These are phyloP conservation scores for Hawksworthiomyces lignivorus DNA, from an alignment of 2,329 filamentous ascomycete genomes.

Conservation along the genomic window DNA sequence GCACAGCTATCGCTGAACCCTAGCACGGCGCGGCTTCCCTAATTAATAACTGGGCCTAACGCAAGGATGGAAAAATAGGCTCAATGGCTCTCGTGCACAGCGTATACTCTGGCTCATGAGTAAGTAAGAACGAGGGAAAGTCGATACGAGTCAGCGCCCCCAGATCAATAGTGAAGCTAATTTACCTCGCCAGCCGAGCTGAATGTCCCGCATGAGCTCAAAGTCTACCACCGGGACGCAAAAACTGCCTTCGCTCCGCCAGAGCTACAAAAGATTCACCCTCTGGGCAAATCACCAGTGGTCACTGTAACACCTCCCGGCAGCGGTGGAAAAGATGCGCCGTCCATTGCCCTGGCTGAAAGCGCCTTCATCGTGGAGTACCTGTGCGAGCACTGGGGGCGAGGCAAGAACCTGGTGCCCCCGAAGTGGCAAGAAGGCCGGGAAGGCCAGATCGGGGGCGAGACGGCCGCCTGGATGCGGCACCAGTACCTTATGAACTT, in stretches of 20 bases:
- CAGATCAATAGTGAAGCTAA: too few species aligned
- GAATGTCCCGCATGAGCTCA: constrained; percentile 68
- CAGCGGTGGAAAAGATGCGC: constrained; percentile 11
- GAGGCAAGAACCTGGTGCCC: constrained; percentile 41
- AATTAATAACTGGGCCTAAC: too few species aligned
- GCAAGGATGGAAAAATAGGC: constrained; percentile 49
- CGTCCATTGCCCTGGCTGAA: constrained; percentile 65
- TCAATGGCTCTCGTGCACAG: constrained; percentile 74
- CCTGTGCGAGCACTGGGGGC: constrained; percentile 56
- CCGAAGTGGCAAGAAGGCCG: constrained; percentile 48
- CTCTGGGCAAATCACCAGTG: constrained; percentile 80
- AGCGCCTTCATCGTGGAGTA: constrained; percentile 78
- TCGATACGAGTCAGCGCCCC: too few species aligned
- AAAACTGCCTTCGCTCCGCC: constrained; percentile 57
- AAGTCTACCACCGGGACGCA: constrained; percentile 62
- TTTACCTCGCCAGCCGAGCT: constrained; percentile 60
- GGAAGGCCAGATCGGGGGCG: constrained; percentile 49
- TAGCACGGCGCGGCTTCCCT: too few species aligned
- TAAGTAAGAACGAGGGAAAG: not conserved
- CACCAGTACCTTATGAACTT: constrained; percentile 73
- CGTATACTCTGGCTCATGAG: constrained; percentile 72
- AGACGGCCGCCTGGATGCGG: constrained; percentile 53
- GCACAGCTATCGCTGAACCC: too few species aligned
- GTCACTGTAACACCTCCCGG: constrained; percentile 39
- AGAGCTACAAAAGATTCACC: constrained; percentile 70